phyloP scores from a whole-genome alignment of 1,284 basidiomycete species.

The Ustilago sp. region DNA sequence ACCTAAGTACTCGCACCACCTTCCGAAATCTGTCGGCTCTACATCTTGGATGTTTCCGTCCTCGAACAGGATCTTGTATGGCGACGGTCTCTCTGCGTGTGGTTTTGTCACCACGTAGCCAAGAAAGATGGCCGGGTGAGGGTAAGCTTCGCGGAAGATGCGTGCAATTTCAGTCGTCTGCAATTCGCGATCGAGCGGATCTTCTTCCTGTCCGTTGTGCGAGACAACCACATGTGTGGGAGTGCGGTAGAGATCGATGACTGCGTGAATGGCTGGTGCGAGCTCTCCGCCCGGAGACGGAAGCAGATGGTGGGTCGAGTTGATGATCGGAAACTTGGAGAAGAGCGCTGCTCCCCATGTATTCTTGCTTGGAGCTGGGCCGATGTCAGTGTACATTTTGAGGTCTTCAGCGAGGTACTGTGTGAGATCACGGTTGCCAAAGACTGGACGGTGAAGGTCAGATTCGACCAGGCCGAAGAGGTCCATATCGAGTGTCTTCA shows the following conservation, averaged over 20 bases:
- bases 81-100: slow-evolving; percentile 79
- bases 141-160: slow-evolving; percentile 80
- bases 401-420: slow-evolving; percentile 73
- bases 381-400: slow-evolving; percentile 79
- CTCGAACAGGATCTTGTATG: slow-evolving; percentile 80
- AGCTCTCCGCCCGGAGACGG: slow-evolving; percentile 85
- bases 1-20: slow-evolving; percentile 68
- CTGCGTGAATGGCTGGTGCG: slow-evolving; percentile 81
- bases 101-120: slow-evolving; percentile 80
- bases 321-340: slow-evolving; percentile 84
- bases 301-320: slow-evolving; percentile 86
- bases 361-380: slow-evolving; percentile 87
- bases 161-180: slow-evolving; percentile 85
- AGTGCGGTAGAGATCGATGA: slow-evolving; percentile 84
- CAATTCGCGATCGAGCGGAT: slow-evolving; percentile 85
- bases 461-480: slow-evolving; percentile 79
- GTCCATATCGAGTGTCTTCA: slow-evolving; percentile 71
- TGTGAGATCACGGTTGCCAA: slow-evolving; percentile 81
- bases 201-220: slow-evolving; percentile 94
- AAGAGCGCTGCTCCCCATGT: slow-evolving; percentile 77
- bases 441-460: slow-evolving; percentile 84
- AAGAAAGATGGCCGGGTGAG: slow-evolving; percentile 84
- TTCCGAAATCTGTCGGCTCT: slow-evolving; percentile 71
- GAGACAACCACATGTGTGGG: slow-evolving; percentile 84
- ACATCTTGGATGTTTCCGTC: slow-evolving; percentile 67